phyloP scores from a whole-genome alignment of 768 basidiomycete genomes.

The Agaricus blazei region DNA sequence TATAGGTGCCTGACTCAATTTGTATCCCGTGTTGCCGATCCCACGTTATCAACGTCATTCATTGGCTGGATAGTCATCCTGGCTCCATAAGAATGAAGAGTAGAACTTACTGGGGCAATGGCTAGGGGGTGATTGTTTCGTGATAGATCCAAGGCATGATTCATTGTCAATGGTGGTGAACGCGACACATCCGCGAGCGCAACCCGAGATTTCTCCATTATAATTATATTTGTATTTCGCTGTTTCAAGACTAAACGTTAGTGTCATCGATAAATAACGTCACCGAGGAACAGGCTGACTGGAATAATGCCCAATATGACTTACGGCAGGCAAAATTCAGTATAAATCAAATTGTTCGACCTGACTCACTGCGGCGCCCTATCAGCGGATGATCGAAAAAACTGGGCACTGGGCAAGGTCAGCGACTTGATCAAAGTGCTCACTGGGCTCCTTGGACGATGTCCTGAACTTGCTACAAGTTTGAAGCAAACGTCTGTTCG shows the following conservation, averaged over 20 bases:
- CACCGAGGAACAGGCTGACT: conserved; percentile 18
- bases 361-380: too few relatives aligned
- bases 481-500: too few relatives aligned
- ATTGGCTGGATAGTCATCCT: conserved; percentile 23
- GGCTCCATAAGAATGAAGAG: conserved; percentile 48
- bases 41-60: conserved; percentile 18
- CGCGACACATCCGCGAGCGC: conserved; percentile 41
- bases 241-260: conserved; percentile 27
- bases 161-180: conserved; percentile 47
- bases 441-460: too few relatives aligned
- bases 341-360: too few relatives aligned
- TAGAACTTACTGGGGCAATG: conserved; percentile 47
- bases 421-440: too few relatives aligned
- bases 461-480: too few relatives aligned
- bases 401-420: too few relatives aligned
- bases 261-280: conserved; percentile 20
- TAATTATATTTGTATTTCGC: conserved; percentile 10
- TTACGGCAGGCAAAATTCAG: too few relatives aligned
- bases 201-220: conserved; percentile 30
- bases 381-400: too few relatives aligned
- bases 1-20: too few relatives aligned
- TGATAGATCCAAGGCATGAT: conserved; percentile 34
- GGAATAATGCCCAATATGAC: conserved; percentile 52
- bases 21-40: conserved; percentile 3
- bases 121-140: conserved; percentile 35